Evolutionary conservation across 2,329 filamentous ascomycete genomes (phyloP).

Genomic region (Aspergillus jensenii): DNA sequence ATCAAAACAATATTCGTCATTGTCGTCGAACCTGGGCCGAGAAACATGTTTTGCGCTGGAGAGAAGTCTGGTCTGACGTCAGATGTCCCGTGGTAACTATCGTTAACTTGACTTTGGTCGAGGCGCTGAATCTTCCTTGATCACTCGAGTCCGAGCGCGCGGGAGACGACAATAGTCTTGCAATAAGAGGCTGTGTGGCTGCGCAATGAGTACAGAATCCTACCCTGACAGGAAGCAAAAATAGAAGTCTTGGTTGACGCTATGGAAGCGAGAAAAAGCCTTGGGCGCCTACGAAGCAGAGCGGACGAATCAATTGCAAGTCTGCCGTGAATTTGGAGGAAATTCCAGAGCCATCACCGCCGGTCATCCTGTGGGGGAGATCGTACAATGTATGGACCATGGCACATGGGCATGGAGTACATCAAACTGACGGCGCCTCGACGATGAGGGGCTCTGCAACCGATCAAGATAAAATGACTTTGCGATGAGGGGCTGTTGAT

Average conservation of each 20-base stretch:
- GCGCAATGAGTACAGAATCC: background rate
- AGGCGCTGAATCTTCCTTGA: background rate
- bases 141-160: constrained; percentile 13
- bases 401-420: background rate
- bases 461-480: constrained; percentile 5
- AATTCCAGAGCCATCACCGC: background rate
- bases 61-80: constrained; percentile 7
- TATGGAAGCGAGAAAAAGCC: background rate
- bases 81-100: background rate
- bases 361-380: background rate
- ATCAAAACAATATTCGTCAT: background rate
- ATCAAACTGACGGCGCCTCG: constrained; percentile 17
- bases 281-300: background rate
- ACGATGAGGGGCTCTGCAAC: constrained; percentile 15
- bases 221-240: background rate
- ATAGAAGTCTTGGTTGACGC: background rate
- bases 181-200: background rate
- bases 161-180: constrained; percentile 10
- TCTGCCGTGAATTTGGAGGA: background rate
- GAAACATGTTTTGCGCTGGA: constrained; percentile 2
- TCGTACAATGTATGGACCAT: background rate
- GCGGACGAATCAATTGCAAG: background rate
- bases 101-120: background rate
- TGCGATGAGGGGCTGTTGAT: constrained; percentile 6
- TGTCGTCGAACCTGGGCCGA: background rate